A percentile compares a stretch with the other conserved stretches of the same genome.
These are phyloP conservation scores for Talaromyces thailandensis DNA, from an alignment of 495 filamentous ascomycete genomes.

Conservation along the genomic window DNA sequence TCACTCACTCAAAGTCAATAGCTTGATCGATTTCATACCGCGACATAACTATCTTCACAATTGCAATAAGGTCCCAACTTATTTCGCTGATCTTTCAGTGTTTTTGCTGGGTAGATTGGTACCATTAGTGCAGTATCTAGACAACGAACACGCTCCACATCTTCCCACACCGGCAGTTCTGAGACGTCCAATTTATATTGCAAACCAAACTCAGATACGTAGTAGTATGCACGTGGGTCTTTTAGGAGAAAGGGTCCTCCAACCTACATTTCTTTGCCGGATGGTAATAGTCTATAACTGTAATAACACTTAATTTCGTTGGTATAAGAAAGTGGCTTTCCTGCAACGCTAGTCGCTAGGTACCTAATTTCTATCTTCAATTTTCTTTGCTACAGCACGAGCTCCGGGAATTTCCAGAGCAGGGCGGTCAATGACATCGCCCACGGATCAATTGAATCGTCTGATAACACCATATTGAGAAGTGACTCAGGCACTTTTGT, in stretches of 20 bases:
- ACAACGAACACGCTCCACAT: not conserved
- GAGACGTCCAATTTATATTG: not conserved
- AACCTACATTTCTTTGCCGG: not conserved
- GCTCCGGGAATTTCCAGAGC: not conserved
- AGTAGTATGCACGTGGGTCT: not conserved
- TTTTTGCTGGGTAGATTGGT: not conserved
- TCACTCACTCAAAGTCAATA: not conserved
- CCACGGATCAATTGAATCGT: not conserved
- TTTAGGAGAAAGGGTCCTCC: not conserved
- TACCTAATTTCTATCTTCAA: not conserved
- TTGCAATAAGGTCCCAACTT: not conserved
- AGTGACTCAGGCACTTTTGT: not conserved
- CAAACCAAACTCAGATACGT: not conserved
- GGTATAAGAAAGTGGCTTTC: not conserved
- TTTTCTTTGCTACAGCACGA: not conserved
- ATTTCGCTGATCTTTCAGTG: not conserved
- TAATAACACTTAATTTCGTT: not conserved
- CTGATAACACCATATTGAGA: not conserved
- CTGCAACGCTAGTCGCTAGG: not conserved
- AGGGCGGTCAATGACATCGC: not conserved
- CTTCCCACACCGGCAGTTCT: not conserved
- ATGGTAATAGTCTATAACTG: not conserved
- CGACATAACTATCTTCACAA: not conserved
- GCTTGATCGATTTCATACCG: not conserved
- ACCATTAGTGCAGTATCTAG: not conserved